Base-by-base conservation (phyloP, 2,329 filamentous ascomycete species). In the Thielaviopsis euricoi region DNA sequence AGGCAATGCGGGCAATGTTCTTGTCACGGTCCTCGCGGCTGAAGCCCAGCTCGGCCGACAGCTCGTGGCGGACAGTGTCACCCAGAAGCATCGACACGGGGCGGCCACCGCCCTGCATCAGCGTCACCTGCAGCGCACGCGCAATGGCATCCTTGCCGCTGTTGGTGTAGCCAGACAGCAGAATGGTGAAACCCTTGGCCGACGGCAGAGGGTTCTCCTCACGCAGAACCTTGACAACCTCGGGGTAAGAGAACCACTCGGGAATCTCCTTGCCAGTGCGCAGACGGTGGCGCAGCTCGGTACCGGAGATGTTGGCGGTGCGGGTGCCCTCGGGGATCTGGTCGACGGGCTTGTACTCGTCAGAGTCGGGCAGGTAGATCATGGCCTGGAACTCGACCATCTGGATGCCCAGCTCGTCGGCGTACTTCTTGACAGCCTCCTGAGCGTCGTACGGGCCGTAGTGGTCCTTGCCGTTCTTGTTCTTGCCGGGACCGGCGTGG, bases 341-440 rank as follows among this genome's bases (percentile, higher is more conserved):
- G 74, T 98, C 88, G 71, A 89, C 82, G 59, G 93, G 93, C 66
- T 82, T 83, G 79, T 98, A 98, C 79, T 97, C 93, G 72, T 98
- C 93, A 69, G 82, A 85, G 74, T 97, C 93, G 65, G 93, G 93
- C 60, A 97, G 85, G 76, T 97, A 98, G 63, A 94, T 97, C 85
- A 98, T 95, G 82, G 94, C 89, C 78, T 97, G 91, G 85, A 98
- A 98, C 65, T 93, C 89, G 63, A 98, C 93, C 68, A 98, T 93
- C 76, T 96, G 89, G 69, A 98, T 98, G 67, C 91, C 93, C 62
- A 98, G 87, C 80, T 98, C 93, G 64, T 89, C 83, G 69, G 84
- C 85, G 82, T 96, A 95, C 78, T 95, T 89, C 79, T 96, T 89
- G 60, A 98, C 90, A 25, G 90, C 88, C 68, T 91, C 80, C 77